phyloP scores from a whole-genome alignment of 495 filamentous ascomycete genomes.

The Aspergillus indologenus region DNA sequence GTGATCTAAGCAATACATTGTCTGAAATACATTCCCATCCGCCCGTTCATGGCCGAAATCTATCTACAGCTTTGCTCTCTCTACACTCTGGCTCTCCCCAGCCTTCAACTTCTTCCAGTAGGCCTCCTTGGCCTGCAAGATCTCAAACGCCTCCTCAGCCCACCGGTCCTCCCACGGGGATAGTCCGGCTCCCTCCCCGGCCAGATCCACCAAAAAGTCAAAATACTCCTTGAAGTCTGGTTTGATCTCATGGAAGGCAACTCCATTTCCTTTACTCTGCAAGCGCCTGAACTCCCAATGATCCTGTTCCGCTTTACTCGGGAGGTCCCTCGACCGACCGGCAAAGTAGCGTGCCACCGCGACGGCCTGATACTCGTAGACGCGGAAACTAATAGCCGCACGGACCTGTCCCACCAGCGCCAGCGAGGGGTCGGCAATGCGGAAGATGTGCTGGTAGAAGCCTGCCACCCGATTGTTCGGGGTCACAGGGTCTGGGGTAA shows the following conservation, averaged over 20 bases:
- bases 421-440: constrained; percentile 28
- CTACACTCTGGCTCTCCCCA: too few relatives aligned
- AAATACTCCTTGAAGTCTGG: constrained; percentile 53
- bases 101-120: constrained; percentile 17
- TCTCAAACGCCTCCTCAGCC: constrained; percentile 29
- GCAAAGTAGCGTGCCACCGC: constrained; percentile 49
- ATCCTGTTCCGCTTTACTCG: constrained; percentile 32
- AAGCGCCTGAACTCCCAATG: constrained; percentile 47
- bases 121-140: constrained; percentile 21
- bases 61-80: too few relatives aligned
- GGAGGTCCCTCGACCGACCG: constrained; percentile 31
- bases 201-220: constrained; percentile 35
- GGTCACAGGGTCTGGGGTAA: constrained; percentile 25
- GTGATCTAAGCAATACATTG: too few relatives aligned
- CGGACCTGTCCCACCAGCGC: constrained; percentile 37
- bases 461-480: constrained; percentile 26
- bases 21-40: too few relatives aligned
- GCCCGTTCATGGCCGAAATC: too few relatives aligned
- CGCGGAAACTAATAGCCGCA: constrained; percentile 49
- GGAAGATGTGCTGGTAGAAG: constrained; percentile 33
- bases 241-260: constrained; percentile 42
- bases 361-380: constrained; percentile 55
- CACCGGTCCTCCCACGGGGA: constrained; percentile 38
- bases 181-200: constrained; percentile 37
- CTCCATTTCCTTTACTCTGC: constrained; percentile 37